A percentile compares a stretch with the other conserved stretches of the same genome.
These are phyloP conservation scores for Fusarium camptoceras DNA, from an alignment of 2,329 filamentous ascomycete species.

Conservation along the genomic window DNA sequence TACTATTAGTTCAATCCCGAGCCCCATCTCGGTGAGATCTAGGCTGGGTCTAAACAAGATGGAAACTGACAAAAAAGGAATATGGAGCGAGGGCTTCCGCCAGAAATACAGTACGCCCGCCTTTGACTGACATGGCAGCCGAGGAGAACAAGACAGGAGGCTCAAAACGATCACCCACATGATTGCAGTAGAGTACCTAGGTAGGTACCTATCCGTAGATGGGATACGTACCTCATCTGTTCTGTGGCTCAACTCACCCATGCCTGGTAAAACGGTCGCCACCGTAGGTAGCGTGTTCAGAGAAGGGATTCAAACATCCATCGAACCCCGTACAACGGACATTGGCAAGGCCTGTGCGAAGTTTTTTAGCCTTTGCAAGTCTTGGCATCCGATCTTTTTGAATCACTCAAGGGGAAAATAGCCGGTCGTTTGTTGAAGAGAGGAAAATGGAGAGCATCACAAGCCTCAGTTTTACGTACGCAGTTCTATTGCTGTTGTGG, in stretches of 20 bases:
- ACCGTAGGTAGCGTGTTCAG: constrained; percentile 42
- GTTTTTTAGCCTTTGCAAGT: constrained; percentile 15
- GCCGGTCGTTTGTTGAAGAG: constrained; percentile 22
- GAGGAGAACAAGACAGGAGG: constrained; percentile 17
- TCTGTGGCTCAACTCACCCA: constrained; percentile 30
- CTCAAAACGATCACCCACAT: constrained; percentile 32
- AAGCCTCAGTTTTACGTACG: background rate
- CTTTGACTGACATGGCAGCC: background rate
- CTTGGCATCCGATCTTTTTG: constrained; percentile 48
- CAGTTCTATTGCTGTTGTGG: background rate
- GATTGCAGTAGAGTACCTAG: too few relatives aligned
- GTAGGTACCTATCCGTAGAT: too few relatives aligned
- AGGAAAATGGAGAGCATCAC: background rate
- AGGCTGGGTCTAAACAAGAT: constrained; percentile 7
- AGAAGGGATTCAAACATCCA: constrained; percentile 37
- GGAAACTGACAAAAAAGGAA: constrained; percentile 30
- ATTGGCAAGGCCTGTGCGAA: constrained; percentile 37
- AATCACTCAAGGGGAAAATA: constrained; percentile 1
- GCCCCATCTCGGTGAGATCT: constrained; percentile 34
- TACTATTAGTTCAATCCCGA: constrained; percentile 4
- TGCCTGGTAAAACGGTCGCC: constrained; percentile 44
- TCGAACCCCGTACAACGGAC: constrained; percentile 20
- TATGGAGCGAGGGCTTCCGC: constrained; percentile 29
- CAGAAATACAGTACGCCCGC: background rate
- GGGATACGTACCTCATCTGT: background rate